Evolutionary conservation across 257 asterid genomes (phyloP), one percentile per base, ranked within the genome.

Genomic region (Plantago major): DNA sequence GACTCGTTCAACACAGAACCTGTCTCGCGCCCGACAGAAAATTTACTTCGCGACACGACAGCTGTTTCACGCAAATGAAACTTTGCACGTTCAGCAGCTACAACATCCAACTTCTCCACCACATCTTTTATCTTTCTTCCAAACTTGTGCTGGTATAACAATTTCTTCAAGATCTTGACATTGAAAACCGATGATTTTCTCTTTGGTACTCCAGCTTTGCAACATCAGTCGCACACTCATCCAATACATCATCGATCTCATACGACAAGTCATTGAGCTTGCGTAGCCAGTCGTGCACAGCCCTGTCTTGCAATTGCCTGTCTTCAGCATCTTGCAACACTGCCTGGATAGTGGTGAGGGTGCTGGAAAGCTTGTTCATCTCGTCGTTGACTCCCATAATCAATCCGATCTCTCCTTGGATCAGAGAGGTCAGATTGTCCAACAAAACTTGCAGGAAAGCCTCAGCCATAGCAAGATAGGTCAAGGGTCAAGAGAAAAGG

Each of bases 401-500:
- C 53, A 64, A 49, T 44, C 77, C 77, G 10, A 71, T 11, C 69
- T 76, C 74, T 44, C 3, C 30, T 47, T 64, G 59, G 18, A 76
- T 55, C n/a, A 67, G 47, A 33, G 71, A 53, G 48, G 46, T 58
- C 6, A 75, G 43, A 38, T 37, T 58, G 1, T 46, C 49, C 7
- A 69, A 13, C 17, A 64, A 5, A 52, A 68, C 16, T 49, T 54
- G 14, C 6, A 69, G 7, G 9, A 64, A 10, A 1, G 74, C 69
- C 26, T 71, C 77, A 1, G 72, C 77, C 81, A 76, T 72, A 14
- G 10, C 17, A n/a, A 42, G 19, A n/a, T n/a, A n/a, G n/a, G n/a
- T n/a, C n/a, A n/a, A n/a, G n/a, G n/a, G n/a, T n/a, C n/a, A n/a
- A n/a, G n/a, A n/a, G n/a, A n/a, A n/a, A n/a, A n/a, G n/a, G n/a